Conservation (phyloP, 331 rosid species). For the Acacia pycnantha region DNA sequence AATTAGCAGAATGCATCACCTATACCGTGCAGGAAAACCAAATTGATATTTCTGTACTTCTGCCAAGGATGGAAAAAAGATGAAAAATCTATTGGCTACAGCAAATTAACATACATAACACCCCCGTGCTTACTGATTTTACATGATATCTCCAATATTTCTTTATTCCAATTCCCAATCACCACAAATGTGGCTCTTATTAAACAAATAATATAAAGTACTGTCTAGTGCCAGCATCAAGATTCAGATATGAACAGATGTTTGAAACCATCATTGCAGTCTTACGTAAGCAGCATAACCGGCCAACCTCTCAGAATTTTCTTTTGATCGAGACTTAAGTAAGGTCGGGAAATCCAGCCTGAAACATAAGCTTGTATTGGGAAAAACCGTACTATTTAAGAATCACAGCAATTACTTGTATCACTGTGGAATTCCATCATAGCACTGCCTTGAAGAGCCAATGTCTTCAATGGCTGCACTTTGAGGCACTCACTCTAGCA, state of each 20-base stretch:
- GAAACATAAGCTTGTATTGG: neutral
- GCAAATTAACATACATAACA: slow-evolving; percentile 2
- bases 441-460: neutral
- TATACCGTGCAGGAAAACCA: neutral
- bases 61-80: slow-evolving; percentile 18
- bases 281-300: neutral
- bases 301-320: neutral
- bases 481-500: neutral
- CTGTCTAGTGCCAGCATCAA: neutral
- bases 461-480: neutral
- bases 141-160: neutral
- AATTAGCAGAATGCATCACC: slow-evolving; percentile 23
- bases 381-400: neutral
- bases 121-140: neutral
- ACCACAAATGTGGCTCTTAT: neutral
- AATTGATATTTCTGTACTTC: neutral
- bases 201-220: neutral
- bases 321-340: neutral
- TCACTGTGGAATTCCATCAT: neutral
- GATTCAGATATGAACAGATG: neutral
- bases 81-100: neutral
- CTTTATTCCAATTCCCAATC: slow-evolving; percentile 2
- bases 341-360: neutral
- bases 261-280: neutral
- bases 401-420: neutral